Evolutionary conservation across 1,284 basidiomycete genomes (phyloP), one percentile per base, ranked within the genome.

Genomic region (Puccinia brachypodii): DNA sequence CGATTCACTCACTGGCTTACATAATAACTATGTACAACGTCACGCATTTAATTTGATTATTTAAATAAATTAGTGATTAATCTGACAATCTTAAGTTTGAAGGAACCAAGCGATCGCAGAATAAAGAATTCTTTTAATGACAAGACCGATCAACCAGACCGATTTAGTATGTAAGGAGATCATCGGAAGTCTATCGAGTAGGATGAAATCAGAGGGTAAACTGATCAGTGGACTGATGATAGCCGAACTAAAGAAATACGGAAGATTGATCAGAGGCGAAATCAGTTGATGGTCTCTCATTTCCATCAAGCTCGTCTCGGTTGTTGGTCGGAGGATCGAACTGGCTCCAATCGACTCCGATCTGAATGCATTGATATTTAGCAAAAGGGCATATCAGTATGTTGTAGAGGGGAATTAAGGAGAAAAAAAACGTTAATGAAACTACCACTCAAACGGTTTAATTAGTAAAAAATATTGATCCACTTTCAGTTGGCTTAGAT

Each of bases 391-490:
- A n/a, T n/a, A n/a, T n/a, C n/a, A n/a, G n/a, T n/a, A n/a, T n/a
- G n/a, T n/a, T n/a, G n/a, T n/a, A n/a, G n/a, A n/a, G n/a, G n/a
- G n/a, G n/a, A n/a, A n/a, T n/a, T n/a, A n/a, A n/a, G n/a, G n/a
- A n/a, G n/a, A n/a, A n/a, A n/a, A n/a, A n/a, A n/a, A n/a, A n/a
- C n/a, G n/a, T n/a, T n/a, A n/a, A n/a, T n/a, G n/a, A n/a, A n/a
- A n/a, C n/a, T n/a, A n/a, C n/a, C n/a, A n/a, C n/a, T n/a, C n/a
- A n/a, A n/a, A 71, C 68, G 68, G 28, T 31, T 71, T 16, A 1
- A n/a, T n/a, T n/a, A 71, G 44, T 0, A 71, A 22, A 8, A 71
- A 71, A 36, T 71, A 71, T 47, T 71, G 42, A 36, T 71, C 68
- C 1, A 71, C 28, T 0, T 25, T 9, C 3, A 31, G 40, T 16